phyloP scores from a whole-genome alignment of 164 flowering plant species.

The Macadamia integrifolia region DNA sequence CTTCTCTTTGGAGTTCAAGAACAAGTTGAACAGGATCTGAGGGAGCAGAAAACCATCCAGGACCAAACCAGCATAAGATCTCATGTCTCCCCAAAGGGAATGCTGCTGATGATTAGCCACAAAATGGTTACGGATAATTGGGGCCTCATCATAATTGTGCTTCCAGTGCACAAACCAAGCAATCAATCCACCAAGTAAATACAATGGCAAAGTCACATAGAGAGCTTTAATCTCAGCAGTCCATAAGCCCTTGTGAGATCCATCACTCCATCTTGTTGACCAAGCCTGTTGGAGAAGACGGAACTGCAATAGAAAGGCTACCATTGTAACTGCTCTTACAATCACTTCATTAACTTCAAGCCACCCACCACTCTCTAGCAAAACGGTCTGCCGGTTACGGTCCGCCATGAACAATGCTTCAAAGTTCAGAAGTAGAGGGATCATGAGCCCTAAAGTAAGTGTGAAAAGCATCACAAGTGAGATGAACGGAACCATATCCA shows the following conservation, averaged over 20 bases:
- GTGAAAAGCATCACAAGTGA: conserved; percentile 56
- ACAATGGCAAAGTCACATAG: conserved; percentile 30
- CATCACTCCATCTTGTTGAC: conserved; percentile 34
- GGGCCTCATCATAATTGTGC: conserved; percentile 5
- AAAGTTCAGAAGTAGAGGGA: conserved; percentile 54
- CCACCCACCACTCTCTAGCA: conserved; percentile 35
- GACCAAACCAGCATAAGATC: conserved; percentile 59
- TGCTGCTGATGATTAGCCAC: conserved; percentile 7
- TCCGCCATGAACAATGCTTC: conserved; percentile 40
- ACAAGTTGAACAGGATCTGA: conserved; percentile 51
- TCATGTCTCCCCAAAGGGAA: conserved; percentile 35
- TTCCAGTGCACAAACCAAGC: conserved; percentile 29
- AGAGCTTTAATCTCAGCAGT: conserved; percentile 39
- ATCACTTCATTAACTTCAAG: conserved; percentile 47
- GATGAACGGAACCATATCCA: conserved; percentile 37
- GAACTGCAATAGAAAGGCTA: conserved; percentile 45
- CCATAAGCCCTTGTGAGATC: conserved; percentile 25
- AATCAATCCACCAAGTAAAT: conserved; percentile 34
- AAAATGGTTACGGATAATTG: background rate
- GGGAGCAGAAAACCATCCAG: conserved; percentile 67
- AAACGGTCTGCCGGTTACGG: conserved; percentile 16
- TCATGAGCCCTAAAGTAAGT: conserved; percentile 56
- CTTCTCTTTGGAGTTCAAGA: conserved; percentile 32
- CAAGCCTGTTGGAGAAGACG: conserved; percentile 57
- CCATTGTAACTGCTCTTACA: conserved; percentile 45